Conservation (phyloP, 257 asterid genomes). For the Nicotiana tabacum region DNA sequence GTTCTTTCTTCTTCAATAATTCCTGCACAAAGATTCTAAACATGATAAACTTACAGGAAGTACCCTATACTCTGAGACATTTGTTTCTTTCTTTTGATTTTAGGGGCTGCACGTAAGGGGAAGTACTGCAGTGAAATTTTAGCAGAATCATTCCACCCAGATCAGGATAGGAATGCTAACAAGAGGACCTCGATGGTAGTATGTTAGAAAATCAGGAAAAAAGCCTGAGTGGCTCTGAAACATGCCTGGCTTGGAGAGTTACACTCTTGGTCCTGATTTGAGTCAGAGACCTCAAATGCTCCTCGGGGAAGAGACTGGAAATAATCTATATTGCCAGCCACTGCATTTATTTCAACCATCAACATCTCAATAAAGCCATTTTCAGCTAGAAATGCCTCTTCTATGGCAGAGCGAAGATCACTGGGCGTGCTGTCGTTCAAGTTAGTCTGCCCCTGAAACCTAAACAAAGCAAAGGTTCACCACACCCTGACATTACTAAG, state of each 20-base stretch:
- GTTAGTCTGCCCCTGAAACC: constrained; percentile 93
- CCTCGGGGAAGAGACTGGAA: constrained; percentile 67
- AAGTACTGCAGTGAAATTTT: not conserved
- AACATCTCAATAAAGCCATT: constrained; percentile 85
- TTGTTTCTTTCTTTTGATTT: not conserved
- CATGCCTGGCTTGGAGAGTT: constrained; percentile 55
- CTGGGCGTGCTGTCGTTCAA: constrained; percentile 69
- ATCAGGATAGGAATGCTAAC: not conserved
- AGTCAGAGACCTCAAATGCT: constrained; percentile 53
- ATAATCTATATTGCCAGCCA: constrained; percentile 77
- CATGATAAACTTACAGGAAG: not conserved
- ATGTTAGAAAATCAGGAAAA: not conserved
- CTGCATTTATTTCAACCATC: constrained; percentile 87
- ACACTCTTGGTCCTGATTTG: constrained; percentile 51
- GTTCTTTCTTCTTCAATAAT: constrained; percentile 37
- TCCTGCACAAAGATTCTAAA: constrained; percentile 39
- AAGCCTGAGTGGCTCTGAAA: constrained; percentile 7
- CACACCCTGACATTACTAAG: constrained; percentile 2
- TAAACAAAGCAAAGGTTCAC: constrained; percentile 37
- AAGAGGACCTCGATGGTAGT: not conserved
- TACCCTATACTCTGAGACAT: not conserved
- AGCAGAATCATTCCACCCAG: constrained; percentile 2
- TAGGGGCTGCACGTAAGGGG: not conserved
- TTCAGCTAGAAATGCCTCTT: constrained; percentile 92
- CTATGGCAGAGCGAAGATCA: constrained; percentile 88